phyloP scores from a whole-genome alignment of 768 basidiomycete genomes.

The Lactifluus pinguis region DNA sequence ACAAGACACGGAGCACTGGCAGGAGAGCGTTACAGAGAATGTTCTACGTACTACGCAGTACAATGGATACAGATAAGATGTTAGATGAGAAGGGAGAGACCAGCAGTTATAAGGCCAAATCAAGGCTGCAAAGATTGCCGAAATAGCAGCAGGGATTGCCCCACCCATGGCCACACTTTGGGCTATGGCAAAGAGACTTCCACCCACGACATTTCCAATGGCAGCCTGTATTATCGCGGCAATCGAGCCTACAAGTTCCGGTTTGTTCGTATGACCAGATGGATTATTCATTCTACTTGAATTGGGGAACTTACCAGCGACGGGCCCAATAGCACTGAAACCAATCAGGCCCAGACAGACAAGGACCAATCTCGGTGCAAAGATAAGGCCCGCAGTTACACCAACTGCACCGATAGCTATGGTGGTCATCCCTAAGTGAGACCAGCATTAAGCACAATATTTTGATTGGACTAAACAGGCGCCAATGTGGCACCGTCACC shows the following conservation, averaged over 20 bases:
- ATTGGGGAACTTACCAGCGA: neutral
- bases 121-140: neutral
- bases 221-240: constrained; percentile 3
- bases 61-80: no score
- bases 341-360: neutral
- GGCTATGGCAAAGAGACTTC: neutral
- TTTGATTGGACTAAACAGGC: neutral
- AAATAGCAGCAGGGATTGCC: neutral
- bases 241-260: neutral
- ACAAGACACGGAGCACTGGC: no score
- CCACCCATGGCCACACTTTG: constrained; percentile 14
- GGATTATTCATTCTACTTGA: neutral
- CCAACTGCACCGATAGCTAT: neutral
- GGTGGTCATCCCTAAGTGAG: neutral
- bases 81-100: no score
- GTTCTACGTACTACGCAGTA: no score
- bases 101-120: neutral
- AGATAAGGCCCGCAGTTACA: neutral
- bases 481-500: neutral
- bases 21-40: no score
- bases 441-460: neutral
- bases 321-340: constrained; percentile 2
- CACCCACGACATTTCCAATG: constrained; percentile 11
- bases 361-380: neutral
- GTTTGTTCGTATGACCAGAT: neutral